Percentiles rank a stretch among this genome's conserved stretches.
These are phyloP conservation scores for Camellia granthamiana DNA, from an alignment of 148 eudicot species.

Conservation along the genomic window DNA sequence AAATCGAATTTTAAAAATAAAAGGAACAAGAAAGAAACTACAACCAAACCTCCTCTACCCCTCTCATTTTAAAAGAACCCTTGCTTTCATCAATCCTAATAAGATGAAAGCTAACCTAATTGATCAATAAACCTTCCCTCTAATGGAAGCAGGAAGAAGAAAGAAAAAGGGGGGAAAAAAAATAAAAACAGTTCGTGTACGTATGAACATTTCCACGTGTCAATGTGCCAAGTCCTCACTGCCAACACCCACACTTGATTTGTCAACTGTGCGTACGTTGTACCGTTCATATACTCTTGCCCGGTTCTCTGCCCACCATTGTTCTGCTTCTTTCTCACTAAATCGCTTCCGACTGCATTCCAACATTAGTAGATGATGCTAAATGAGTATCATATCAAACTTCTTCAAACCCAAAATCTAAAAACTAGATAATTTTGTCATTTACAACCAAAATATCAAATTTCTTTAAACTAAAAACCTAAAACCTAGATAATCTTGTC, in stretches of 20 bases:
- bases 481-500: neutral
- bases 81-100: constrained; percentile 8
- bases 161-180: neutral
- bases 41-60: constrained; percentile 23
- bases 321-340: constrained; percentile 95
- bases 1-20: constrained; percentile 27
- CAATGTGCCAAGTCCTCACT: constrained; percentile 56
- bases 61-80: constrained; percentile 21
- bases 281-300: constrained; percentile 81
- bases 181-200: constrained; percentile 22
- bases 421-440: neutral
- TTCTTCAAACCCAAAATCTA: neutral
- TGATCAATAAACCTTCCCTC: constrained; percentile 18
- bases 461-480: neutral
- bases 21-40: constrained; percentile 18
- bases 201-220: constrained; percentile 26
- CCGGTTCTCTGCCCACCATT: constrained; percentile 97
- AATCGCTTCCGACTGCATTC: constrained; percentile 88
- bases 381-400: neutral
- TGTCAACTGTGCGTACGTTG: constrained; percentile 84
- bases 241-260: constrained; percentile 74
- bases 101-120: constrained; percentile 24
- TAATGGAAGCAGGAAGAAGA: constrained; percentile 13
- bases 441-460: neutral
- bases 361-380: neutral